Evolutionary conservation across 2,329 filamentous ascomycete species (phyloP), one percentile per base, ranked within the genome.

Genomic region (Conoideocrella luteorostrata): DNA sequence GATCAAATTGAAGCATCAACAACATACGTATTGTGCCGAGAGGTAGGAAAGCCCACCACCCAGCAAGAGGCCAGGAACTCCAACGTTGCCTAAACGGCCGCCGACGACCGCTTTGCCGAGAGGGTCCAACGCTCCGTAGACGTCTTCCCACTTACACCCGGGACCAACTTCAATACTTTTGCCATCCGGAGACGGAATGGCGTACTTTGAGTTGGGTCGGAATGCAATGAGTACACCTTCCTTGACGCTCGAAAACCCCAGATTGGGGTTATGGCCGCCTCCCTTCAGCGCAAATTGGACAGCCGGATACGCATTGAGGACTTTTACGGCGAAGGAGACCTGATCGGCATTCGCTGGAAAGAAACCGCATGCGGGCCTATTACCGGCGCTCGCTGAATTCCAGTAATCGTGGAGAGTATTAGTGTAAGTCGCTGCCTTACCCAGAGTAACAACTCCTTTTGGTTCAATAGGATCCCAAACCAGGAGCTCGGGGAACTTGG

Each of bases 241-340:
- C 12, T 68, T 56, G 37, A 74, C 70, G 50, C 69, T 80, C 2
- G 75, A 68, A 30, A 70, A 71, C 47, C 71, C 70, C 15, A 71
- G 64, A 52, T 78, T 77, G 4, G 75, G 71, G 45, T 72, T 75
- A 57, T 81, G 77, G 1, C 77, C 78, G 22, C 77, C 77, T 7
- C 72, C 72, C 50, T 76, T 74, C 50, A 77, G 59, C 6, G 77
- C 75, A 49, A 81, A 81, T 3, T 56, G 58, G 43, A 71, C 72
- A 29, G 67, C 62, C 1, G 46, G 43, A 33, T 67, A 67, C 26
- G 67, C 57, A 7, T 64, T 66, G 11, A 81, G 64, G 23, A 72
- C 63, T 21, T 64, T 66, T 37, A 82, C 65, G n/a, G 77, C 67
- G 9, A 66, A 63, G 0, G 74, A 66, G 29, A 81, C 74, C 52